These are phyloP conservation scores for Trichaptum fuscoviolaceum DNA, from an alignment of 768 basidiomycete species.

Conservation along the genomic window DNA sequence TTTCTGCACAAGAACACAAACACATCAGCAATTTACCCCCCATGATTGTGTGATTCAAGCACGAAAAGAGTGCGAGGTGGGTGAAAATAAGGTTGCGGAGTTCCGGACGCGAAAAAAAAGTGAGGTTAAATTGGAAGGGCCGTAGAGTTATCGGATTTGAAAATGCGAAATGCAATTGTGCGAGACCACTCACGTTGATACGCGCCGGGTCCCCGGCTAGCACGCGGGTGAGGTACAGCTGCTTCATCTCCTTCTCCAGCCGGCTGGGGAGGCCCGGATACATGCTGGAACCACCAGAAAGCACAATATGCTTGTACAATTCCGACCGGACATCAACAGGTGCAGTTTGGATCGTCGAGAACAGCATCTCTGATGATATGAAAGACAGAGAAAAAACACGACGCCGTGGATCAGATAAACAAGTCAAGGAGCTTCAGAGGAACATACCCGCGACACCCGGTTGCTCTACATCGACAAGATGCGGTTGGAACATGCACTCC, in stretches of 20 bases:
- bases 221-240: slow-evolving; percentile 91
- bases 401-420: neutral
- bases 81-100: neutral
- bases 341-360: slow-evolving; percentile 89
- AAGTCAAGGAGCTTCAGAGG: neutral
- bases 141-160: neutral
- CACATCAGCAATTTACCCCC: neutral
- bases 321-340: slow-evolving; percentile 87
- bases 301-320: slow-evolving; percentile 95
- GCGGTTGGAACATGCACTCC: slow-evolving; percentile 99
- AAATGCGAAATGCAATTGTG: neutral
- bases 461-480: slow-evolving; percentile 94
- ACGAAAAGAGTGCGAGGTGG: neutral
- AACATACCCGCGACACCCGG: slow-evolving; percentile 85
- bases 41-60: neutral
- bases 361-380: slow-evolving; percentile 73
- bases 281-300: slow-evolving; percentile 98
- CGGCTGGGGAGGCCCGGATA: slow-evolving; percentile 96
- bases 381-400: neutral
- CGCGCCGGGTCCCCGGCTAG: slow-evolving; percentile 77
- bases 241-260: slow-evolving; percentile 99
- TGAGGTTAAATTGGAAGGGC: neutral
- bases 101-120: neutral
- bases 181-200: slow-evolving; percentile 62
- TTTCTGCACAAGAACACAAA: slow-evolving; percentile 58